Evolutionary conservation across 225 moss, liverwort and hornwort genomes (phyloP), one percentile per base, ranked within the genome.

Genomic region (Climacium dendroides): DNA sequence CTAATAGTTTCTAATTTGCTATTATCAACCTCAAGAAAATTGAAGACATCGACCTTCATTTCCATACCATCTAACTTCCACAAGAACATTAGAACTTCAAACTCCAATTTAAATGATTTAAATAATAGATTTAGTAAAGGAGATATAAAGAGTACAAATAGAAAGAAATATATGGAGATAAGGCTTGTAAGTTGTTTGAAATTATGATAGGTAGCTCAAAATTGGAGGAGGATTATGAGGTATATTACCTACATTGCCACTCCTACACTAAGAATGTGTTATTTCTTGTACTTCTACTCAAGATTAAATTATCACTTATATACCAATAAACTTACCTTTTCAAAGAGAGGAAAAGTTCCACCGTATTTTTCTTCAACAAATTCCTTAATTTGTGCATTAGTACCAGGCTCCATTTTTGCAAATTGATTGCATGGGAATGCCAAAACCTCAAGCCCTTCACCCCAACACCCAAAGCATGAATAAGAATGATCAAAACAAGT

Each of bases 371-470:
- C 64, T 54, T 84, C 19, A 60, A 89, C 83, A 69, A 92, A 94
- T 34, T 92, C 88, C 30, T 89, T 81, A 62, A 94, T 90, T 14
- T 89, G 35, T 78, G 60, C 57, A 4, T 88, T 83, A 13, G 83
- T 82, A 41, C 88, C 58, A 32, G 85, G 89, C 72, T 94, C 92
- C 90, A 88, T 89, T 43, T 88, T 61, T 43, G 88, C 94, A 53
- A 94, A 93, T 17, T 93, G 90, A 85, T 94, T 93, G 12, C 91
- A 92, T 25, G 93, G 94, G 15, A 94, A 92, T 86, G 93, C 93
- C 86, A 93, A 85, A 39, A 94, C 83, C 86, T 93, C 94, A 67
- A 94, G 88, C 14, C 92, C 92, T 93, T 89, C 78, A 89, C 4
- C 24, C 74, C 39, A 26, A 22, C 70, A 76, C 19, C 63, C 63